These are phyloP conservation scores for Groenewaldozyma tartarivorans DNA, from an alignment of 805 yeast genomes.

Conservation along the genomic window DNA sequence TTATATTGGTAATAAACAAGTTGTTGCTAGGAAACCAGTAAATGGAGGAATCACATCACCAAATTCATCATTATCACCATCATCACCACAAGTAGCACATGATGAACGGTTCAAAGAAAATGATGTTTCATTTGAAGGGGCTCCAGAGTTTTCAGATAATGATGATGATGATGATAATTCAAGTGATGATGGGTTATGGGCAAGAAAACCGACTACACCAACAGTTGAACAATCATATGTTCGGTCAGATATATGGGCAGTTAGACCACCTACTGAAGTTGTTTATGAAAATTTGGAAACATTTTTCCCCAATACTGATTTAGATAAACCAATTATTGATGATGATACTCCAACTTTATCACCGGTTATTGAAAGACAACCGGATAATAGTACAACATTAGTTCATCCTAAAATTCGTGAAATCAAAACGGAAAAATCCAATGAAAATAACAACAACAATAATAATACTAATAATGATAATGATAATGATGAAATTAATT, in stretches of 20 bases:
- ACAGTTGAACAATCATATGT: slow-evolving; percentile 9
- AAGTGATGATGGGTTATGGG: slow-evolving; percentile 52
- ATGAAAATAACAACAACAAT: no score
- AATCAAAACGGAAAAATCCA: no score
- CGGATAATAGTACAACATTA: slow-evolving; percentile 5
- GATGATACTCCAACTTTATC: slow-evolving; percentile 34
- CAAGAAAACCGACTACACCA: slow-evolving; percentile 28
- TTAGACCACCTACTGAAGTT: slow-evolving; percentile 92
- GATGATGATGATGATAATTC: slow-evolving; percentile 27
- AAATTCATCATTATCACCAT: slow-evolving; percentile 1
- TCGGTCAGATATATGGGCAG: slow-evolving; percentile 41
- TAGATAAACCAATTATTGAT: slow-evolving; percentile 85
- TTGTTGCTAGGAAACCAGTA: slow-evolving; percentile 19
- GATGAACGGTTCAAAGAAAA: slow-evolving; percentile 58
- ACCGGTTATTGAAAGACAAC: slow-evolving; percentile 15
- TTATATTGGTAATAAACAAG: slow-evolving; percentile 18
- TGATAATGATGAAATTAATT: background rate
- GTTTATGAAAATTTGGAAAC: slow-evolving; percentile 84
- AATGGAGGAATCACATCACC: background rate
- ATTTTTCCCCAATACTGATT: slow-evolving; percentile 85
- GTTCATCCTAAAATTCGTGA: background rate
- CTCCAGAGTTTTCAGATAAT: slow-evolving; percentile 37
- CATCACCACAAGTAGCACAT: slow-evolving; percentile 1
- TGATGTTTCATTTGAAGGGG: slow-evolving; percentile 62
- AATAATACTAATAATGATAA: background rate